Base-by-base conservation (phyloP, 306 rosid species). In the Bauhinia variegata region DNA sequence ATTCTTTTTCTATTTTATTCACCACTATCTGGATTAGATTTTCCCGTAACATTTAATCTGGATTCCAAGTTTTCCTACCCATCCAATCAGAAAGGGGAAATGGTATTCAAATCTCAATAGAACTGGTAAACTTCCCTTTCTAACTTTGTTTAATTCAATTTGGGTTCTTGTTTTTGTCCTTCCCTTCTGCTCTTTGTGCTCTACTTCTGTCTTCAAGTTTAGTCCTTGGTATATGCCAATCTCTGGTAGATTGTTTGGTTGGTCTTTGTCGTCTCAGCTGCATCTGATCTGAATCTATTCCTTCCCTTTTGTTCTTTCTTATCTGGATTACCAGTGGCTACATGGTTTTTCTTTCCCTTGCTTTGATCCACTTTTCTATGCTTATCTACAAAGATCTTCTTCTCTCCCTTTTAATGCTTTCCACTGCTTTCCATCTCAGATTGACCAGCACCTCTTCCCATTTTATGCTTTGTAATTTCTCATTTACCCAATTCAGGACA, bases 251-350 rank as follows among this genome's bases (percentile, higher is more conserved):
- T 67, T 78, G 79, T 77, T 78, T 63, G 74, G 75, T 78, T 72
- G 68, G 62, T 75, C 60, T 70, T 39, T 63, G 61, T 52, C 54
- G 47, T 71, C 68, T 44, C 53, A 54, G 71, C 73, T 68, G 82
- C 67, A 75, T 64, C 38, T 87, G 85, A 83, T 88, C 78, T 81
- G 78, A 75, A 76, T 81, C 82, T 76, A 65, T 78, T 85, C 81
- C 66, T 32, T 80, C 76, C 67, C 55, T 76, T 55, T 72, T 66
- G 38, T 39, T 61, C 53, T 62, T 30, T 37, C 54, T 65, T 34
- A 10, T 69, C 62, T 68, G 69, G 75, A 59, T 65, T 60, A 34
- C 63, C 42, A 46, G 74, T 49, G 70, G 33, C 76, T 77, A 49
- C 68, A 54, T 59, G 70, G 44, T 78, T 67, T 71, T 46, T 77